Evolutionary conservation across 2,329 filamentous ascomycete species (phyloP), one percentile per base, ranked within the genome.

Genomic region (Penicillium sp.): DNA sequence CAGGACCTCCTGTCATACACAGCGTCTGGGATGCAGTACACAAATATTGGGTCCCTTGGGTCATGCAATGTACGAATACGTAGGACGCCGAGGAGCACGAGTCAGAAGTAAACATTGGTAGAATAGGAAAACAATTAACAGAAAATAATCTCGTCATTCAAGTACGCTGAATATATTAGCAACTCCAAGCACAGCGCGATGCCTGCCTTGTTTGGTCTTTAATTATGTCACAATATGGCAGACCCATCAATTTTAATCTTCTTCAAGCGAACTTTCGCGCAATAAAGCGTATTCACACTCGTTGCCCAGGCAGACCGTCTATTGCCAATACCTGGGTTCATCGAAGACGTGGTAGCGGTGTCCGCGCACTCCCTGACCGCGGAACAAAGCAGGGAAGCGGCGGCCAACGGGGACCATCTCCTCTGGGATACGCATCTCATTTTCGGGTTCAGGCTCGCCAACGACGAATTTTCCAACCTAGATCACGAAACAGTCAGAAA

Each of bases 331-430:
- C 71, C 89, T 83, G 48, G 92, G 92, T 77, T 95, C 90, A 65
- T 96, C 83, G 75, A 99, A 97, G 31, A 97, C 94, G 74, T 99
- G 94, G 75, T 97, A 99, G 58, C 82, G 78, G 76, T 99, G 94
- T 5, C 90, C 94, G 57, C 94, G 82, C 5, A 96, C 90, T 45
- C 94, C 94, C 62, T 92, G 76, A 0, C 92, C 93, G 63, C 84
- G 85, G 78, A 99, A 97, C 73, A 94, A 71, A 14, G 82, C 82
- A 1, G 94, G 94, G 81, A 97, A 99, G 57, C 89, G 83, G 78
- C 87, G 85, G 14, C 90, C 92, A 59, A 84, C 81, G 0, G 90
- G 87, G 2, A 97, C 85, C 59, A 92, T 82, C 0, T 83, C 78
- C 75, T 97, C 94, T 2, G 82, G 74, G 6, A 92, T 79, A 55